Percentiles rank a stretch among this genome's conserved stretches.
Evolutionary conservation across 2,329 filamentous ascomycete genomes (phyloP).

Genomic region (Aureobasidium sp.): DNA sequence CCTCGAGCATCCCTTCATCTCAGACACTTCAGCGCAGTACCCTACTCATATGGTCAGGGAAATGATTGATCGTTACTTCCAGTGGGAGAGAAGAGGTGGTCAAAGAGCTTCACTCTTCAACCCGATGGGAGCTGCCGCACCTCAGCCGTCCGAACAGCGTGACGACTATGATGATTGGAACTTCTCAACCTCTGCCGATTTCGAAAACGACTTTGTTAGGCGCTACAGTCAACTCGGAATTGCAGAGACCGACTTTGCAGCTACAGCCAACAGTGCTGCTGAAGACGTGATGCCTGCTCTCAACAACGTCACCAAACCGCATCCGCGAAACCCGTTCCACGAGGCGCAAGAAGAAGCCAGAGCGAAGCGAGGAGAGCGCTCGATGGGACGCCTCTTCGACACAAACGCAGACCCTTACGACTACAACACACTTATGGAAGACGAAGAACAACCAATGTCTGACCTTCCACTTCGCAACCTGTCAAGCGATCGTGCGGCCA

Average conservation of each 20-base stretch:
- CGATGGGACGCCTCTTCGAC: conserved; percentile 51
- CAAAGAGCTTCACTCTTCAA: conserved; percentile 58
- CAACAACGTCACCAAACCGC: conserved; percentile 7
- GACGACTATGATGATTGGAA: conserved; percentile 51
- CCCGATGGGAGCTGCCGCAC: conserved; percentile 49
- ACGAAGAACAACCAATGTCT: conserved; percentile 36
- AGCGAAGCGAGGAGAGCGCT: conserved; percentile 48
- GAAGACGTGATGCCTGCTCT: background rate
- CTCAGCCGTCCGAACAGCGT: conserved; percentile 37
- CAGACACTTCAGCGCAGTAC: conserved; percentile 52
- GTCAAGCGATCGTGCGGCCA: conserved; percentile 30
- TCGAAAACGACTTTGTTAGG: conserved; percentile 38
- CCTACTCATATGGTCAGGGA: conserved; percentile 56
- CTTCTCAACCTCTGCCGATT: conserved; percentile 56
- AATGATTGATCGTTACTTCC: conserved; percentile 62
- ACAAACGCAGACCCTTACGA: conserved; percentile 48
- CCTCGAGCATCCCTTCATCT: conserved; percentile 61
- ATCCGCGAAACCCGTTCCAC: conserved; percentile 14
- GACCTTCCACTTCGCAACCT: conserved; percentile 47
- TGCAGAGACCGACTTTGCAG: conserved; percentile 19
- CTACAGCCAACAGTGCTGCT: background rate
- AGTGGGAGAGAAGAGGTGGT: conserved; percentile 69
- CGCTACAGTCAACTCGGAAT: conserved; percentile 27
- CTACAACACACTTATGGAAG: conserved; percentile 37
- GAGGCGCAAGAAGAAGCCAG: conserved; percentile 41